phyloP scores from a whole-genome alignment of 1,139 yeast species.

The Geotrichum candidum region DNA sequence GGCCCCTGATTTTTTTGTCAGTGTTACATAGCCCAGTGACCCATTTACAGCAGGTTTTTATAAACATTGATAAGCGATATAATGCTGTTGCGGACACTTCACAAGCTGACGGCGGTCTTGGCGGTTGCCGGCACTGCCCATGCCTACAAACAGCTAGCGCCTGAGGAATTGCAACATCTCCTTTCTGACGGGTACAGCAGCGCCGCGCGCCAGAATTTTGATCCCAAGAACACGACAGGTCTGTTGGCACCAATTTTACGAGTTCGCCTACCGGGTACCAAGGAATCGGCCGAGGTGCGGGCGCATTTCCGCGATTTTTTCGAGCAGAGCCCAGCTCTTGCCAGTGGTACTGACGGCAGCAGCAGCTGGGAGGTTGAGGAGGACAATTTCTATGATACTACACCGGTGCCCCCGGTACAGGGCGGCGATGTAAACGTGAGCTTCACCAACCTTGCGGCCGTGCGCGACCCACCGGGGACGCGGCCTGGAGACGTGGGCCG shows the following conservation, averaged over 20 bases:
- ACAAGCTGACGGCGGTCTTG: not conserved
- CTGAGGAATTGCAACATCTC: not conserved
- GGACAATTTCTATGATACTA: slow-evolving; percentile 40
- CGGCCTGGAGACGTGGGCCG: slow-evolving; percentile 29
- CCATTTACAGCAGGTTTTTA: too few relatives aligned
- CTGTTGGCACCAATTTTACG: slow-evolving; percentile 33
- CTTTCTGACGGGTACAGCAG: not conserved
- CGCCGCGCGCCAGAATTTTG: slow-evolving; percentile 3
- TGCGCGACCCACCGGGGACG: slow-evolving; percentile 28
- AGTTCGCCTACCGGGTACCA: slow-evolving; percentile 44
- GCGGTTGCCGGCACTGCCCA: not conserved
- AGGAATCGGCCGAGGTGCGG: slow-evolving; percentile 38
- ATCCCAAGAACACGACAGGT: slow-evolving; percentile 23
- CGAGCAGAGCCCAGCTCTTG: not conserved
- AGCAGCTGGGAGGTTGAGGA: slow-evolving; percentile 37
- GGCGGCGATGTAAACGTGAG: slow-evolving; percentile 28
- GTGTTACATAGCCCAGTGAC: not conserved
- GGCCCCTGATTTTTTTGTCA: not conserved
- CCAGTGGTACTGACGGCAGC: not conserved
- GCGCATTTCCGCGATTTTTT: slow-evolving; percentile 35
- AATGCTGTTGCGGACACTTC: not conserved
- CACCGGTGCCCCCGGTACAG: slow-evolving; percentile 23
- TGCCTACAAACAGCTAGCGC: not conserved
- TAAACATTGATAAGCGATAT: too few relatives aligned
- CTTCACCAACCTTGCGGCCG: slow-evolving; percentile 45